Evolutionary conservation across 768 basidiomycete genomes (phyloP), one percentile per base, ranked within the genome.

Genomic region (Pulveroboletus sp.): DNA sequence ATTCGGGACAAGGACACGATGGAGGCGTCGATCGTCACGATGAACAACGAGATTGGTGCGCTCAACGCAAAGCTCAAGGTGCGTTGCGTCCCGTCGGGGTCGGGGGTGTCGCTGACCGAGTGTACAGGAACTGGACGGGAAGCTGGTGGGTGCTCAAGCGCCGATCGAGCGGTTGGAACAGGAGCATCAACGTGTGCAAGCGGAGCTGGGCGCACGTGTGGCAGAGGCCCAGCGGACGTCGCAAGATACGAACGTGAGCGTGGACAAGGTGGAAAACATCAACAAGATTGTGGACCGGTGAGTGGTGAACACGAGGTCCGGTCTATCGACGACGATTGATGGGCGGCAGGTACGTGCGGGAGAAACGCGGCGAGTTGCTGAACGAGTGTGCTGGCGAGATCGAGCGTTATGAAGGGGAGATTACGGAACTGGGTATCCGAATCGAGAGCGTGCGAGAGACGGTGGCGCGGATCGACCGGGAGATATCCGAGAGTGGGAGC

Each of bases 401-500:
- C 12, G 76, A 73, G 19, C 69, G 71, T 9, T 65, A 73, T 47
- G 75, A 79, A 57, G 63, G 60, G 11, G 72, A 75, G 47, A 79
- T 83, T 48, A 60, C 66, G 27, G 68, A 75, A 19, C 63, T 74
- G 3, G 65, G 57, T 0, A 61, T 71, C 22, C 66, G 73, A 22
- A 67, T 79, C 10, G 75, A 76, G 46, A 57, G 61, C 14, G 58
- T 73, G 8, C 73, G 76, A 9, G 64, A 67, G 30, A 65, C 61
- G 26, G 78, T 91, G 24, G 72, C 75, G 13, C 73, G 68, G 19
- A 77, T 93, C 14, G 85, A 89, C 60, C 84, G 82, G 62, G 87
- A 93, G 61, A 83, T 93, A 63, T 83, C 82, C 63, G 83, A 86
- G 56, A 79, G 86, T 53, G 85, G 82, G 43, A 81, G 86, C 31